These are phyloP conservation scores for Papiliotrema laurentii DNA, from an alignment of 1,284 basidiomycete genomes.

Conservation along the genomic window DNA sequence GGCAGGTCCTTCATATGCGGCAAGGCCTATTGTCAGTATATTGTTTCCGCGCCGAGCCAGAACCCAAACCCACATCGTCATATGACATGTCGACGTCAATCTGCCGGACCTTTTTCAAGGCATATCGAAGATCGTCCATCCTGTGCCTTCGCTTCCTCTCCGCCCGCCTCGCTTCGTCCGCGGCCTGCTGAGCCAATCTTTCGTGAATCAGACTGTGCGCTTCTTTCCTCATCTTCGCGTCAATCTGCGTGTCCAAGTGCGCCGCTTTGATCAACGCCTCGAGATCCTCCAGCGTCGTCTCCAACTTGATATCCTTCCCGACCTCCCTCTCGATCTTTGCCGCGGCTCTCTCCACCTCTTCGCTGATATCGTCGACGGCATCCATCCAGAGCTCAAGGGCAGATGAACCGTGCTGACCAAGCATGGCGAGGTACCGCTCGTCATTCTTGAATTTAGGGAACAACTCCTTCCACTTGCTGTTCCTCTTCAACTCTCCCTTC, in stretches of 20 bases:
- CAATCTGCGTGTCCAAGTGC: slow-evolving; percentile 40
- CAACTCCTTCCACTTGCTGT: slow-evolving; percentile 85
- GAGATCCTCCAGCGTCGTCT: slow-evolving; percentile 53
- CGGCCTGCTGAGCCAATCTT: slow-evolving; percentile 64
- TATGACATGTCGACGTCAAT: slow-evolving; percentile 68
- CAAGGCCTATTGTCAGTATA: slow-evolving; percentile 54
- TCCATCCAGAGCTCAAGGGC: slow-evolving; percentile 98
- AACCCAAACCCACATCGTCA: slow-evolving; percentile 62
- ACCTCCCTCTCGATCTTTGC: slow-evolving; percentile 52
- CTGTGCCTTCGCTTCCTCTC: slow-evolving; percentile 81
- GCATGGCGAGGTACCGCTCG: slow-evolving; percentile 72
- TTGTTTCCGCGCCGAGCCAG: slow-evolving; percentile 3
- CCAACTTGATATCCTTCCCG: slow-evolving; percentile 40
- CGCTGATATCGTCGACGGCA: slow-evolving; percentile 76
- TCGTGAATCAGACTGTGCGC: slow-evolving; percentile 56
- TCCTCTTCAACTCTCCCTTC: slow-evolving; percentile 67
- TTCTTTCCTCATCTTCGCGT: slow-evolving; percentile 1
- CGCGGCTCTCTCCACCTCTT: slow-evolving; percentile 74
- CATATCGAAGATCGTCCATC: slow-evolving; percentile 94
- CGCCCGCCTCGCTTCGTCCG: slow-evolving; percentile 71
- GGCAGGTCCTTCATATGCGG: slow-evolving; percentile 70
- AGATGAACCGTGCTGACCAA: slow-evolving; percentile 87
- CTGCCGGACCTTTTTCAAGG: slow-evolving; percentile 81
- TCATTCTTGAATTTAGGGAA: slow-evolving; percentile 73
- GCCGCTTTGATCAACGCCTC: slow-evolving; percentile 53